phyloP scores from a whole-genome alignment of 805 yeast genomes.

The Yarrowia keelungensis region DNA sequence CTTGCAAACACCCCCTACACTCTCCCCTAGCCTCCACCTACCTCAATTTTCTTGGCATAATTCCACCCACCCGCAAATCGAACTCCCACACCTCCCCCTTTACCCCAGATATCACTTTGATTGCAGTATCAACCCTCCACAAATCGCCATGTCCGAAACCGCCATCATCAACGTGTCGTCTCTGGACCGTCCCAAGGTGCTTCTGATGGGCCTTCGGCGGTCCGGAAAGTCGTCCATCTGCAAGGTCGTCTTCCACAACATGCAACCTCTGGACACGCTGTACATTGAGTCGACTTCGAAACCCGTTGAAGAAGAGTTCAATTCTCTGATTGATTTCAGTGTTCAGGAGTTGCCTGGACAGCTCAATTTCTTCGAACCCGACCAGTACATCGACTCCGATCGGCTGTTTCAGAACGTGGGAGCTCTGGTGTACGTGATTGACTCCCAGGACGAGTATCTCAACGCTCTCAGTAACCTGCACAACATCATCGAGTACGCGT shows the following conservation, averaged over 20 bases:
- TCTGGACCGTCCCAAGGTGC: constrained; percentile 65
- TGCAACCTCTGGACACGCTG: constrained; percentile 93
- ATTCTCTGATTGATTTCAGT: constrained; percentile 81
- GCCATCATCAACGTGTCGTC: constrained; percentile 38
- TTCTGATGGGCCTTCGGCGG: constrained; percentile 86
- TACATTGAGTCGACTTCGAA: constrained; percentile 89
- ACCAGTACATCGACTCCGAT: constrained; percentile 68
- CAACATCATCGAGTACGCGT: constrained; percentile 85
- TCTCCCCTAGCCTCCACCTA: too few relatives aligned
- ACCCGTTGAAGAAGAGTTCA: constrained; percentile 84
- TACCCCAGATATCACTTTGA: constrained; percentile 23
- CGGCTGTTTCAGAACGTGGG: constrained; percentile 81
- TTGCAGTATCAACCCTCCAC: background rate
- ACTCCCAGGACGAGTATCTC: constrained; percentile 92
- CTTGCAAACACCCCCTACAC: too few relatives aligned
- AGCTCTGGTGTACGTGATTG: constrained; percentile 92
- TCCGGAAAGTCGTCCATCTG: constrained; percentile 92
- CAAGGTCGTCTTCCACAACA: constrained; percentile 93
- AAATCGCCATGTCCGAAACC: constrained; percentile 26
- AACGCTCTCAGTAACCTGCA: constrained; percentile 89
- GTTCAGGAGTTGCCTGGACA: constrained; percentile 97
- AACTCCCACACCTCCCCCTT: background rate
- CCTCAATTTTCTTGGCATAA: too few relatives aligned
- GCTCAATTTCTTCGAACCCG: constrained; percentile 84
- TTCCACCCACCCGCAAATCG: background rate